A percentile compares a stretch with the other conserved stretches of the same genome.
phyloP scores from a whole-genome alignment of 768 basidiomycete genomes.

The Russula griseocarnosa region DNA sequence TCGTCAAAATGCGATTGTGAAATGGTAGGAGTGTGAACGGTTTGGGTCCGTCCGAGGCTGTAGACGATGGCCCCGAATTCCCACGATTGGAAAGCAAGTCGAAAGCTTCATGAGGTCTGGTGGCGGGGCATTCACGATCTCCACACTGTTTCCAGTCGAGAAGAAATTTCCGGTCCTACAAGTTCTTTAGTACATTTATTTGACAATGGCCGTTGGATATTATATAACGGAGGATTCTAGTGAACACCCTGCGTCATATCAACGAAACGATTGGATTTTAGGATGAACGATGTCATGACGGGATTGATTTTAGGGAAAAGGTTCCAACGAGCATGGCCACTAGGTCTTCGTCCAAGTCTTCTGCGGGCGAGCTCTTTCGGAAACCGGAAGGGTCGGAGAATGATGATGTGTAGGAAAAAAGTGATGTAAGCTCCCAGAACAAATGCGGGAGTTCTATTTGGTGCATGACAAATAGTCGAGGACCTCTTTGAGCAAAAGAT shows the following conservation, averaged over 20 bases:
- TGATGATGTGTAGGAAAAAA: constrained; percentile 24
- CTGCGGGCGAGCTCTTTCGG: constrained; percentile 28
- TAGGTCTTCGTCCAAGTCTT: constrained; percentile 34
- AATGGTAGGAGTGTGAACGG: constrained; percentile 37
- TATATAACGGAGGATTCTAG: constrained; percentile 41
- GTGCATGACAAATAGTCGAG: constrained; percentile 13
- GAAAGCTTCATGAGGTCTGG: constrained; percentile 34
- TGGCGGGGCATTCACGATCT: constrained; percentile 20
- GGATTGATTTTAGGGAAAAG: constrained; percentile 44
- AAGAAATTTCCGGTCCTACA: constrained; percentile 33
- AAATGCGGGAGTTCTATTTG: background rate
- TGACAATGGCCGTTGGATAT: constrained; percentile 28
- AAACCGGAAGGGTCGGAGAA: constrained; percentile 27
- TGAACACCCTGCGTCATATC: constrained; percentile 52
- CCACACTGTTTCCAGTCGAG: constrained; percentile 33
- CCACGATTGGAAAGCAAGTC: background rate
- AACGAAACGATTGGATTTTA: constrained; percentile 33
- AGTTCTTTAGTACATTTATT: constrained; percentile 30
- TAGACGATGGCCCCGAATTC: constrained; percentile 20
- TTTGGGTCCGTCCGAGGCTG: constrained; percentile 14
- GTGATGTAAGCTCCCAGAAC: constrained; percentile 19
- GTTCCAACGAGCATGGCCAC: constrained; percentile 33
- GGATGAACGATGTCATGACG: constrained; percentile 28
- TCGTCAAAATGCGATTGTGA: constrained; percentile 40
- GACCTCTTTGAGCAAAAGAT: constrained; percentile 10